Conservation (phyloP, 2,329 filamentous ascomycete genomes). For the Ambrosiella cleistominuta region DNA sequence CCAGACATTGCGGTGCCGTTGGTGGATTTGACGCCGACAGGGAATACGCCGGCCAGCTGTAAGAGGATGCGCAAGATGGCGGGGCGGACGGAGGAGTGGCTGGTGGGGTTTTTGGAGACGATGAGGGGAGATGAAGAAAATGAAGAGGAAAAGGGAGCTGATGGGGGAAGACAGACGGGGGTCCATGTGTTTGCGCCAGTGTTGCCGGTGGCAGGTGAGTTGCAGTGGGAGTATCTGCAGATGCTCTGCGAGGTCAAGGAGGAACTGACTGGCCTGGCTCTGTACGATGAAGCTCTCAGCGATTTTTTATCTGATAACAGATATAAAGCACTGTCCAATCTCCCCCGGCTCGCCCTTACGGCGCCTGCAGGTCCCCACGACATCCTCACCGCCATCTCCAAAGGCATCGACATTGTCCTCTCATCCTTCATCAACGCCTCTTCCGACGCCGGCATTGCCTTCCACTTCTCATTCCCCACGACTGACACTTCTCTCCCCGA, state of each 20-base stretch:
- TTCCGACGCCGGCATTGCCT: conserved; percentile 71
- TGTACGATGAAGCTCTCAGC: conserved; percentile 59
- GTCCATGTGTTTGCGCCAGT: conserved; percentile 42
- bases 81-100: conserved; percentile 70
- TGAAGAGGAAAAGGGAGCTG: conserved; percentile 18
- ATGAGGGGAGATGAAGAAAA: conserved; percentile 18
- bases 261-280: conserved; percentile 48
- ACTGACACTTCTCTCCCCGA: conserved; percentile 12
- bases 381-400: conserved; percentile 54
- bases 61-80: conserved; percentile 72
- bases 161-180: no score
- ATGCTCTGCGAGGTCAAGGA: conserved; percentile 46
- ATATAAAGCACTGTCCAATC: conserved; percentile 31
- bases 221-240: conserved; percentile 67
- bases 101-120: conserved; percentile 43
- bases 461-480: conserved; percentile 59
- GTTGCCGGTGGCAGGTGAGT: conserved; percentile 54
- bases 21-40: conserved; percentile 45
- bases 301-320: conserved; percentile 34
- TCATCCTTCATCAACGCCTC: conserved; percentile 55
- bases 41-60: conserved; percentile 32
- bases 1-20: conserved; percentile 70
- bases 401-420: conserved; percentile 66
- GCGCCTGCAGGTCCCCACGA: conserved; percentile 55
- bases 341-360: conserved; percentile 62